Percentiles rank a stretch among this genome's conserved stretches.
These are phyloP conservation scores for Cordyceps militaris DNA, from an alignment of 2,329 filamentous ascomycete species.

Conservation along the genomic window DNA sequence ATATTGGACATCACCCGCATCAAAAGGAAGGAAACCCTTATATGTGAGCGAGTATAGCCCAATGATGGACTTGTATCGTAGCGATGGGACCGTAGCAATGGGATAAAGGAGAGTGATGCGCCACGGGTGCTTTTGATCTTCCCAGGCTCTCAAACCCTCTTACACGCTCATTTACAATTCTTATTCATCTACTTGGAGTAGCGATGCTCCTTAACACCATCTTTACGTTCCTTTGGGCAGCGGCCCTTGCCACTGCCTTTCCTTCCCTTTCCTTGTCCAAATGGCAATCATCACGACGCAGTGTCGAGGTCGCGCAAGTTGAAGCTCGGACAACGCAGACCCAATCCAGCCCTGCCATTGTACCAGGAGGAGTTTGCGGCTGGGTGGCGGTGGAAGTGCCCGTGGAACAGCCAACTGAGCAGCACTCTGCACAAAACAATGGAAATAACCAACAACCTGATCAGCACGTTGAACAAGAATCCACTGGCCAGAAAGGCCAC, in stretches of 20 bases:
- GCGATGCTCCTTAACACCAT: conserved; percentile 7
- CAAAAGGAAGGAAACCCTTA: not conserved
- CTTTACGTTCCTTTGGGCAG: conserved; percentile 8
- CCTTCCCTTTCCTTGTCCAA: conserved; percentile 2
- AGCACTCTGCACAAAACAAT: not conserved
- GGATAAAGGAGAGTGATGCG: not conserved
- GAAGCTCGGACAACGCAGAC: not conserved
- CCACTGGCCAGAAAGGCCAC: not conserved
- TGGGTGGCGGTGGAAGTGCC: not conserved
- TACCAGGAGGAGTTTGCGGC: not conserved
- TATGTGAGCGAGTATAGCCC: not conserved
- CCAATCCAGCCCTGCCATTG: not conserved
- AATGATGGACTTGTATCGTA: no score
- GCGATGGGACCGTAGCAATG: not conserved
- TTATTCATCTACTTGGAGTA: not conserved
- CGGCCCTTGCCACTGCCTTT: not conserved
- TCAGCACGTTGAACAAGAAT: not conserved
- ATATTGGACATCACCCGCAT: not conserved
- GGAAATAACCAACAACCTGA: not conserved
- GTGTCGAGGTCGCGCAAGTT: not conserved
- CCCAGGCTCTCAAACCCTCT: not conserved
- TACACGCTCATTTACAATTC: not conserved
- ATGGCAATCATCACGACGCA: not conserved
- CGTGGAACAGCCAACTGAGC: not conserved
- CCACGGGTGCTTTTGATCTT: not conserved